phyloP scores from a whole-genome alignment of 1,284 basidiomycete species.

The Ganoderma sinense region DNA sequence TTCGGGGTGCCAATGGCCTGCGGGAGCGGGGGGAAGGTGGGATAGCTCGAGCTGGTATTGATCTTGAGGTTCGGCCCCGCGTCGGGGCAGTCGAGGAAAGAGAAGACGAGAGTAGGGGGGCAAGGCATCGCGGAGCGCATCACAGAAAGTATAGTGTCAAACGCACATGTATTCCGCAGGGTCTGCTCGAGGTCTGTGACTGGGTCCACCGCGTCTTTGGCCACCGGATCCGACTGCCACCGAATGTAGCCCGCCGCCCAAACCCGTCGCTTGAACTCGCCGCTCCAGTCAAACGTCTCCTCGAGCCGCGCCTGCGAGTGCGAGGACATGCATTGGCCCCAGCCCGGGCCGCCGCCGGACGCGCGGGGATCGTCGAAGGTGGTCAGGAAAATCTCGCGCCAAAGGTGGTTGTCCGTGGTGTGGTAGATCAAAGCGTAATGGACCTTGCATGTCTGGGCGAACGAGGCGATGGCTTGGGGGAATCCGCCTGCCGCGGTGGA shows the following conservation, averaged over 20 bases:
- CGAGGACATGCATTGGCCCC: constrained; percentile 11
- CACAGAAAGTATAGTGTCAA: constrained; percentile 40
- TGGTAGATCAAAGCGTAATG: constrained; percentile 50
- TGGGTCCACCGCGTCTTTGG: not conserved
- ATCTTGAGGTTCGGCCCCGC: not conserved
- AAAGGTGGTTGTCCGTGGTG: constrained; percentile 54
- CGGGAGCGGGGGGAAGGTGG: constrained; percentile 35
- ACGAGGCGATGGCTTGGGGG: constrained; percentile 46
- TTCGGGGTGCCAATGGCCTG: constrained; percentile 12
- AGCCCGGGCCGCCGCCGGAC: constrained; percentile 24
- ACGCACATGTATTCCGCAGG: constrained; percentile 21
- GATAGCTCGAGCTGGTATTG: constrained; percentile 25
- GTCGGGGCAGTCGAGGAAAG: constrained; percentile 18
- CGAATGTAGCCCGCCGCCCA: constrained; percentile 35
- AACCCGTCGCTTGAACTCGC: constrained; percentile 34
- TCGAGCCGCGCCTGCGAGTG: constrained; percentile 1
- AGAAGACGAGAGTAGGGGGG: constrained; percentile 35
- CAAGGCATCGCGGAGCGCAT: constrained; percentile 43
- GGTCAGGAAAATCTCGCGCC: constrained; percentile 58
- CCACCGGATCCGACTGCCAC: constrained; percentile 20
- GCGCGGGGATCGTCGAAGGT: constrained; percentile 57
- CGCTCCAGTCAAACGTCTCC: constrained; percentile 35
- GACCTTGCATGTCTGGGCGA: constrained; percentile 53
- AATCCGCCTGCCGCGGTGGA: constrained; percentile 40
- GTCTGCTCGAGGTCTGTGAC: not conserved